These are phyloP conservation scores for Magnaporthiopsis poae DNA, from an alignment of 2,329 filamentous ascomycete genomes.

Conservation along the genomic window DNA sequence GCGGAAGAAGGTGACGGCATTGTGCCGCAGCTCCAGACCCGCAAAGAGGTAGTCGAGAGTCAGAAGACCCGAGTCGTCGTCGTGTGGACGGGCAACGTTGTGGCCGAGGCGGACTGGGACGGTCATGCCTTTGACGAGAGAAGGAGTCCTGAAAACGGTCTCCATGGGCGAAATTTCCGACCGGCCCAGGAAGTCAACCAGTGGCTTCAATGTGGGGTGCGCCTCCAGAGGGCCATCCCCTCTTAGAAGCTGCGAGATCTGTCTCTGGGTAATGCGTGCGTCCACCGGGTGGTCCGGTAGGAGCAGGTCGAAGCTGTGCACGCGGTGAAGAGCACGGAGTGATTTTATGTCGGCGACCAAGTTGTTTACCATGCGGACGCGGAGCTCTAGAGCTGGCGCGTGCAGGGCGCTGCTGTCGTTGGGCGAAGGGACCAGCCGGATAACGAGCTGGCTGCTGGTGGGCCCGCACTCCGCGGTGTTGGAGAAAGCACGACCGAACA, in stretches of 20 bases:
- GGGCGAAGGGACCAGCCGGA: conserved; percentile 36
- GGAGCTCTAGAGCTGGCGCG: conserved; percentile 27
- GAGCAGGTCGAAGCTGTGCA: conserved; percentile 32
- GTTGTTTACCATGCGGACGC: conserved; percentile 24
- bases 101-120: conserved; percentile 16
- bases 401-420: conserved; percentile 5
- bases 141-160: conserved; percentile 41
- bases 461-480: conserved; percentile 19
- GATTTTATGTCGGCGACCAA: conserved; percentile 21
- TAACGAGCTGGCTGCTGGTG: conserved; percentile 28
- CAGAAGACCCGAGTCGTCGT: conserved; percentile 8
- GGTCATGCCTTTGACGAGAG: conserved; percentile 15
- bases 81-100: neutral
- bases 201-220: conserved; percentile 20
- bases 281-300: conserved; percentile 39
- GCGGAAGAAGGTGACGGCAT: conserved; percentile 30
- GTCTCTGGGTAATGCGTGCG: conserved; percentile 33
- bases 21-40: conserved; percentile 43
- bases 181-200: conserved; percentile 34
- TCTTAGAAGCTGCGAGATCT: conserved; percentile 22
- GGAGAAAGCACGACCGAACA: conserved; percentile 32
- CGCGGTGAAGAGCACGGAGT: conserved; percentile 29
- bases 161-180: conserved; percentile 36
- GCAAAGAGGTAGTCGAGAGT: conserved; percentile 33
- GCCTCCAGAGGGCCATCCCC: conserved; percentile 8